Evolutionary conservation across 768 basidiomycete genomes (phyloP).

Genomic region (Pleurotus tuber-regium): DNA sequence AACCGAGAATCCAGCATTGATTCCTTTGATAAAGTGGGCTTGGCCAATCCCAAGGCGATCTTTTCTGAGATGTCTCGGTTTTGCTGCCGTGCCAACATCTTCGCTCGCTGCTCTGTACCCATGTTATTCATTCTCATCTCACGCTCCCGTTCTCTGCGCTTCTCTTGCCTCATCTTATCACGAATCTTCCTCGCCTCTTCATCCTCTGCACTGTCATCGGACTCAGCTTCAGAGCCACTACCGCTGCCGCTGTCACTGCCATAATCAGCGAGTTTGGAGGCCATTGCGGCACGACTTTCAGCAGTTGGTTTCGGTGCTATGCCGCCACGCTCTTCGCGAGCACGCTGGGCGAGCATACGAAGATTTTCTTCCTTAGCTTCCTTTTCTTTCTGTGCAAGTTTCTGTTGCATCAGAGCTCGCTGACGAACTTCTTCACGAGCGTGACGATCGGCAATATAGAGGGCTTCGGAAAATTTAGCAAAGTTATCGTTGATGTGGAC

Average conservation of each 20-base stretch:
- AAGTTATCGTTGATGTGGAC: slow-evolving; percentile 99
- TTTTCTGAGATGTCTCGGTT: slow-evolving; percentile 99
- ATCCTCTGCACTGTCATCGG: slow-evolving; percentile 61
- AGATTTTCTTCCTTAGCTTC: slow-evolving; percentile 95
- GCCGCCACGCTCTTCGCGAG: slow-evolving; percentile 90
- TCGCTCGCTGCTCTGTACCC: slow-evolving; percentile 95
- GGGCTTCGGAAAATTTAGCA: slow-evolving; percentile 95
- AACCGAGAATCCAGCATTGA: slow-evolving; percentile 95
- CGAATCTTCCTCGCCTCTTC: slow-evolving; percentile 85
- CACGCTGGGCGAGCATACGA: slow-evolving; percentile 90
- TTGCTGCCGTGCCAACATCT: slow-evolving; percentile 92
- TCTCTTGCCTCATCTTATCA: slow-evolving; percentile 89
- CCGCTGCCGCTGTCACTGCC: slow-evolving; percentile 71
- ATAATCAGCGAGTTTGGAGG: slow-evolving; percentile 79
- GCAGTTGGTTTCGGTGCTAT: slow-evolving; percentile 65
- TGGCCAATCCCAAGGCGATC: slow-evolving; percentile 95
- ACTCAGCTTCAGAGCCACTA: slow-evolving; percentile 55
- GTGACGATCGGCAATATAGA: slow-evolving; percentile 94
- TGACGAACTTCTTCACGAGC: slow-evolving; percentile 98
- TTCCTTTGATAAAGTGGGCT: slow-evolving; percentile 95
- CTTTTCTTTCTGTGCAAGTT: slow-evolving; percentile 98
- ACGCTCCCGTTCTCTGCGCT: slow-evolving; percentile 90
- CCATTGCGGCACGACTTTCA: slow-evolving; percentile 67
- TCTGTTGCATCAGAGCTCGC: slow-evolving; percentile 96
- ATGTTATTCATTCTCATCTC: slow-evolving; percentile 99